Conservation (phyloP, 2,329 filamentous ascomycete species). For the Colletotrichum musae region DNA sequence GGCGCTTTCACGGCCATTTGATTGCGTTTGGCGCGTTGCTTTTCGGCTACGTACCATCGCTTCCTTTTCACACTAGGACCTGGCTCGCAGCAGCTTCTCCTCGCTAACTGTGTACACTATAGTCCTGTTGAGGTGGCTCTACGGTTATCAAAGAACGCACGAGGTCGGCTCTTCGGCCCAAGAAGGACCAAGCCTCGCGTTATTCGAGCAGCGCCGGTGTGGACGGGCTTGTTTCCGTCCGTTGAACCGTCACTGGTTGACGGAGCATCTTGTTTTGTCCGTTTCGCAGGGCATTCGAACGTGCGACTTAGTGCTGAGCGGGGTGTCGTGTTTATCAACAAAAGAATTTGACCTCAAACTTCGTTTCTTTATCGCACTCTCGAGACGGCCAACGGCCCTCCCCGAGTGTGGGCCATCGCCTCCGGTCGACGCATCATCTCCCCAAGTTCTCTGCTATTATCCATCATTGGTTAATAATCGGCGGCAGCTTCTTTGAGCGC, state of each 20-base stretch:
- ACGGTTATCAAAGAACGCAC: conserved; percentile 17
- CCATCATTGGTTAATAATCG: background rate
- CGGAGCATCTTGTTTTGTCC: background rate
- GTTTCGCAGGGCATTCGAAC: background rate
- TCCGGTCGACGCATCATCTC: conserved; percentile 5
- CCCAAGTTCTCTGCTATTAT: background rate
- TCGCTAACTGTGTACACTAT: background rate
- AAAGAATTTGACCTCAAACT: background rate
- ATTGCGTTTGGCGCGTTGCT: conserved; percentile 2
- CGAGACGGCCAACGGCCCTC: background rate
- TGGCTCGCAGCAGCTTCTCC: conserved; percentile 2
- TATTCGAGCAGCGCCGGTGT: background rate
- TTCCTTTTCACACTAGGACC: background rate
- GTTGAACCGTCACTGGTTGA: background rate
- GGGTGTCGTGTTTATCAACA: background rate
- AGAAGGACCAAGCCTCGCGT: conserved; percentile 19
- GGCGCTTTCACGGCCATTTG: conserved; percentile 26
- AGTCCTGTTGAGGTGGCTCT: background rate
- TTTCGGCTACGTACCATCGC: conserved; percentile 18
- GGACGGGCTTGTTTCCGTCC: background rate
- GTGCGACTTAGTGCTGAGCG: conserved; percentile 1
- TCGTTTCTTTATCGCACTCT: background rate
- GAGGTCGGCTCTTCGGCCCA: background rate
- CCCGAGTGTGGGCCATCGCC: background rate
- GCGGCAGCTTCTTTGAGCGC: conserved; percentile 4